Base-by-base conservation (phyloP, 2,329 filamentous ascomycete genomes). In the Curvularia verruculosa region DNA sequence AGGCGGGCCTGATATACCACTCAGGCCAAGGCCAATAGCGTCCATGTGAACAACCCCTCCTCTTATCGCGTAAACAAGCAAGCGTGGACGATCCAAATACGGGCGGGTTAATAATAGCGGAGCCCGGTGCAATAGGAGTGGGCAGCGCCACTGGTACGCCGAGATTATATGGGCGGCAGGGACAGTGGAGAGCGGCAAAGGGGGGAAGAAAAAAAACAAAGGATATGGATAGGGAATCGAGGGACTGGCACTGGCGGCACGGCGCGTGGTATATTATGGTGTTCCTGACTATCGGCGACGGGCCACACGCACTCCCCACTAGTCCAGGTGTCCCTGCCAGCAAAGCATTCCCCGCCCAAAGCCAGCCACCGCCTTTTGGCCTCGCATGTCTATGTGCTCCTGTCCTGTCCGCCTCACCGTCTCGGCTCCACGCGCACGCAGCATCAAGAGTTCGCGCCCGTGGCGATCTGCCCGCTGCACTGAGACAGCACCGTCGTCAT, bases 1-100 rank as follows among this genome's bases (percentile, higher is more conserved):
- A 44, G 65, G 63, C 40, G 65, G 61, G 45, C 55, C 61, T 41
- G 72, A 71, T 74, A 75, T 75, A 72, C 57, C 68, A 65, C 52
- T 61, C 52, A 59, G 54, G 61, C 52, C 63, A 55, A 59, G 55
- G 61, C 54, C 63, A 54, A 57, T 60, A 19, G 61, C 50, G 39
- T 57, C 54, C 65, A 69, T 69, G 57, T 57, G 57, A 62, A 46
- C 53, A 45, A 54, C 58, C 52, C 54, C 53, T 61, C 54, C 53
- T 59, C 56, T 52, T 24, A 29, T 23, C 18, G 45, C 49, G 45
- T 40, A 49, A 40, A 45, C 50, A 49, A 31, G 19, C 12, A 29
- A 29, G 28, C 40, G 48, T 39, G 13, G 13, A 13, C 36, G 12
- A 47, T 28, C 43, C 36, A 21, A 49, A 46, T 37, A 29, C 53